These are phyloP conservation scores for Myxozyma udenii DNA, from an alignment of 805 yeast species.

Conservation along the genomic window DNA sequence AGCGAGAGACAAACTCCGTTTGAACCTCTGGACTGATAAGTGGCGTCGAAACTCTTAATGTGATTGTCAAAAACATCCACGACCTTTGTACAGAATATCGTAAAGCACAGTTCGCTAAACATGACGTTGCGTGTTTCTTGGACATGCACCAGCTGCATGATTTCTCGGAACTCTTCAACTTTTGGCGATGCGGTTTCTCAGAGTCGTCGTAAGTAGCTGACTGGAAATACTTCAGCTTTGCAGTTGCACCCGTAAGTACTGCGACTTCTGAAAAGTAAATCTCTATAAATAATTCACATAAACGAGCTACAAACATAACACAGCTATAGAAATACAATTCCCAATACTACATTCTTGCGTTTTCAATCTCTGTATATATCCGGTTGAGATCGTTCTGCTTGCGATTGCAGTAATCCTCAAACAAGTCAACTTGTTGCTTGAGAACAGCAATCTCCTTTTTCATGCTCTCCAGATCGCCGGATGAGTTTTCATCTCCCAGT, in stretches of 20 bases:
- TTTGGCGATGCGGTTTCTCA: no score
- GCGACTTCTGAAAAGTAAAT: no score
- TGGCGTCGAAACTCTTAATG: background rate
- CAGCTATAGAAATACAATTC: background rate
- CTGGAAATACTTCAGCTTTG: no score
- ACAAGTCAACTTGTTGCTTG: conserved; percentile 68
- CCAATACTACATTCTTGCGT: conserved; percentile 13
- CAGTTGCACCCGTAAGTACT: no score
- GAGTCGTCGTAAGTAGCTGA: no score
- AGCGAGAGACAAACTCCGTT: background rate
- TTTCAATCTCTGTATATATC: conserved; percentile 39
- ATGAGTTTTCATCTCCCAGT: conserved; percentile 22
- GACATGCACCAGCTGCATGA: no score
- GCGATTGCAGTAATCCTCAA: conserved; percentile 63
- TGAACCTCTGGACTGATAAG: background rate
- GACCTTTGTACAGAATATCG: no score
- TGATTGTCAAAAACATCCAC: background rate
- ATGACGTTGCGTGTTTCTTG: no score
- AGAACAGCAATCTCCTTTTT: conserved; percentile 63
- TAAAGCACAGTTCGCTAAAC: no score
- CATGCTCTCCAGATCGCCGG: conserved; percentile 33
- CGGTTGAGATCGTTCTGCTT: conserved; percentile 60
- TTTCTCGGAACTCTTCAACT: no score
- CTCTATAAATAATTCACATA: background rate
- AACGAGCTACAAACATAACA: background rate